Evolutionary conservation across 345 rosid genomes (phyloP), one percentile per base, ranked within the genome.

Genomic region (Eucalyptus regnans): DNA sequence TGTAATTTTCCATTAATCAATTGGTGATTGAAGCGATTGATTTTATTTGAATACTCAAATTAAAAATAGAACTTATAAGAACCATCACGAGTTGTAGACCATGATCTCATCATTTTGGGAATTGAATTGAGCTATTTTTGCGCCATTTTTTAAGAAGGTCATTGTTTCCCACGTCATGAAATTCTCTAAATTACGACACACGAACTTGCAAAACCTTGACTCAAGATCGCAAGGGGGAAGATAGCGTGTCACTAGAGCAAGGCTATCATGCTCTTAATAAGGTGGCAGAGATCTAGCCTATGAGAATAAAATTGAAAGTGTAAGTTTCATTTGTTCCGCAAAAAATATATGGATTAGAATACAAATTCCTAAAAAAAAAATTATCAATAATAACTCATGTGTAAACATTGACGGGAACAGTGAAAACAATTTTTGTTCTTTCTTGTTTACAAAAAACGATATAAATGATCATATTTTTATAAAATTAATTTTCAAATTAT

Each of bases 111-210:
- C 46, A 71, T 37, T 37, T 71, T 71, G 2, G 12, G 13, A 10
- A 37, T 11, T 37, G 25, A 71, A 37, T 71, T 37, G 25, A 71
- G 83, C 12, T 37, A 18, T 9, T 5, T 5, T 37, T 6, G 7
- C 4, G 0, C 37, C 12, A 2, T 3, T 9, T 37, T 71, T 33
- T 8, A 33, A 68, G 80, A 33, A 2, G 44, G 7, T 5, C 2
- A 2, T 9, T 4, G 33, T 68, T 33, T 41, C 1, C 12, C 25
- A 8, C 25, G 0, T 18, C 23, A 17, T 2, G 7, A 71, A 71
- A 17, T 8, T 33, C 80, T 71, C 7, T 52, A 33, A 62, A 62
- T 29, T 62, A 29, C 1, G 0, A 62, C 44, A 37, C 12, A 17
- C 12, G 18, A 3, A 18, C 6, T 37, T 11, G 1, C 10, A 9